Evolutionary conservation across 352 stramenopile species (phyloP).

Genomic region (Phytopythium aichiense): DNA sequence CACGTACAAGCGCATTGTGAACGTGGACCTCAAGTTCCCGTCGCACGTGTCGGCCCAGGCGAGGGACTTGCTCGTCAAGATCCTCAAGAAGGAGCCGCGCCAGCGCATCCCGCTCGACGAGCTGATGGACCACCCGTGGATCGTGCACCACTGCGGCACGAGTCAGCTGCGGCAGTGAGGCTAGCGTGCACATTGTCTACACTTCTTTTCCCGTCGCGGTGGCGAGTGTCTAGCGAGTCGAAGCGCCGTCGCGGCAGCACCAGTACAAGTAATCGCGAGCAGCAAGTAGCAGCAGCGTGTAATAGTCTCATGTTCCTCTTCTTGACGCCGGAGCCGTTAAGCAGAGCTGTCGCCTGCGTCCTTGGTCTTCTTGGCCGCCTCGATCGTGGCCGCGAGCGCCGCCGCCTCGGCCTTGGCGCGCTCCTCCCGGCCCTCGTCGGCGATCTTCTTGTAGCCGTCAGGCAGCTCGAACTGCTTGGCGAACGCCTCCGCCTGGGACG

Average conservation of each 20-base stretch:
- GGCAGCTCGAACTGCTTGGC: slow-evolving; percentile 75
- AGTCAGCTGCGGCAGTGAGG: slow-evolving; percentile 11
- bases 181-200: not conserved
- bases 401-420: slow-evolving; percentile 25
- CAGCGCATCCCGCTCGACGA: slow-evolving; percentile 91
- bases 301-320: slow-evolving; percentile 1
- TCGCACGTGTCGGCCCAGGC: slow-evolving; percentile 89
- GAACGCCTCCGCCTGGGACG: slow-evolving; percentile 48
- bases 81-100: slow-evolving; percentile 94
- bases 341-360: slow-evolving; percentile 10
- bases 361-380: slow-evolving; percentile 10
- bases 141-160: slow-evolving; percentile 67
- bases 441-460: slow-evolving; percentile 64
- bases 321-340: slow-evolving; percentile 6
- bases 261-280: slow-evolving; percentile 1
- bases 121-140: slow-evolving; percentile 95
- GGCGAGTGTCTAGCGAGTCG: not conserved
- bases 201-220: slow-evolving; percentile 12
- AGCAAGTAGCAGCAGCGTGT: not conserved
- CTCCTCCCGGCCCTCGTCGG: slow-evolving; percentile 40
- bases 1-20: slow-evolving; percentile 97
- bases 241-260: not conserved
- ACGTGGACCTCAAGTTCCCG: slow-evolving; percentile 96
- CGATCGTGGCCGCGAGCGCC: slow-evolving; percentile 3
- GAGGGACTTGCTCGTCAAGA: slow-evolving; percentile 92